phyloP scores from a whole-genome alignment of 2,329 filamentous ascomycete species.

The Bipolaris bicolor region DNA sequence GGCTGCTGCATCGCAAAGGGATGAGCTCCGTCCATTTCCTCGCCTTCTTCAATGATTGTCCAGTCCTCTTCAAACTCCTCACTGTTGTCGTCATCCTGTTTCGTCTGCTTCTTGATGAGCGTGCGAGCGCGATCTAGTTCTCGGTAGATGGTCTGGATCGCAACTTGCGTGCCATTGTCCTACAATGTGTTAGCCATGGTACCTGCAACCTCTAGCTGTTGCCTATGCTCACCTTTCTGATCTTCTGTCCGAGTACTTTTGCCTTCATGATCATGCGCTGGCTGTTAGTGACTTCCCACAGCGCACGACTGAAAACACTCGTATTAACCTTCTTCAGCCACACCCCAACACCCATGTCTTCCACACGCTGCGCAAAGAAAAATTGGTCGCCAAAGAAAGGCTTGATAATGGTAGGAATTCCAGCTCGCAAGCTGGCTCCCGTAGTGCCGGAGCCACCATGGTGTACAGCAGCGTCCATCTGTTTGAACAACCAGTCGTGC shows the following conservation, averaged over 20 bases:
- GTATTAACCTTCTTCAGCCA: conserved; percentile 88
- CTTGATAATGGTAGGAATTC: conserved; percentile 90
- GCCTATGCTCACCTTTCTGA: conserved; percentile 72
- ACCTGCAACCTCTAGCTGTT: conserved; percentile 30
- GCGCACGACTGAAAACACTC: conserved; percentile 79
- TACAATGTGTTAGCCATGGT: conserved; percentile 47
- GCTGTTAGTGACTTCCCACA: conserved; percentile 91
- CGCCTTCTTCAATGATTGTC: conserved; percentile 80
- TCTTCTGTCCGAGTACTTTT: conserved; percentile 79
- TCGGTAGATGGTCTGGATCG: conserved; percentile 91
- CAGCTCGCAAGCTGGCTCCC: conserved; percentile 87
- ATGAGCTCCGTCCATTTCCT: conserved; percentile 39
- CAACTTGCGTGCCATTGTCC: conserved; percentile 89
- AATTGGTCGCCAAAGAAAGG: conserved; percentile 98
- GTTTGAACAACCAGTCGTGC: conserved; percentile 94
- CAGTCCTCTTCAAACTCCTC: conserved; percentile 82
- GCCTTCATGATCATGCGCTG: conserved; percentile 92
- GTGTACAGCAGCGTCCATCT: conserved; percentile 92
- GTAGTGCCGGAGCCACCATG: conserved; percentile 96
- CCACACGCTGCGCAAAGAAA: conserved; percentile 89
- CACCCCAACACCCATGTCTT: conserved; percentile 91
- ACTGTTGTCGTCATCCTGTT: conserved; percentile 44
- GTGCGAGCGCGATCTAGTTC: conserved; percentile 92
- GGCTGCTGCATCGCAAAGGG: conserved; percentile 32
- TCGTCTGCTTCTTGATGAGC: conserved; percentile 69